Evolutionary conservation across 2,329 filamentous ascomycete species (phyloP).

Genomic region (Massarina eburnea): DNA sequence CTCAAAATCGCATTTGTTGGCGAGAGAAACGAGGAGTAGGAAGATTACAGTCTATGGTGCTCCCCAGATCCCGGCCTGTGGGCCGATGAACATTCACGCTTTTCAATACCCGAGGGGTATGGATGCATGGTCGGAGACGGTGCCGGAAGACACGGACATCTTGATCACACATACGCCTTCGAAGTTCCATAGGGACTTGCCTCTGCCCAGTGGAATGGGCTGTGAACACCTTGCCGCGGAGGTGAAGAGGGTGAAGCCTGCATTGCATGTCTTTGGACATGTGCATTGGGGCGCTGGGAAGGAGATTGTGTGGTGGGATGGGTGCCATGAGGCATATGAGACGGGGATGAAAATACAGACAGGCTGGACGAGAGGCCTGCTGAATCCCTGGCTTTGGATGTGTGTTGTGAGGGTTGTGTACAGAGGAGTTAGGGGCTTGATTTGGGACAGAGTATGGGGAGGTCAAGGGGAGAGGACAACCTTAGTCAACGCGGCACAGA

Average conservation of each 20-base stretch:
- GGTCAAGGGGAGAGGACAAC: slow-evolving; percentile 52
- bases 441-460: slow-evolving; percentile 64
- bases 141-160: slow-evolving; percentile 74
- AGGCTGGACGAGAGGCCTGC: slow-evolving; percentile 40
- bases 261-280: slow-evolving; percentile 82
- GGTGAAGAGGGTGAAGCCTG: slow-evolving; percentile 72
- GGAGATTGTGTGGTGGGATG: slow-evolving; percentile 73
- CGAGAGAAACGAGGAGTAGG: slow-evolving; percentile 40
- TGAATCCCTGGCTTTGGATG: slow-evolving; percentile 51
- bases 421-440: slow-evolving; percentile 56
- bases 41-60: slow-evolving; percentile 75
- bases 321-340: slow-evolving; percentile 71
- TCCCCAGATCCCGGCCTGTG: slow-evolving; percentile 76
- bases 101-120: slow-evolving; percentile 71
- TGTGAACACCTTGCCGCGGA: slow-evolving; percentile 72
- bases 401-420: slow-evolving; percentile 54
- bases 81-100: slow-evolving; percentile 66
- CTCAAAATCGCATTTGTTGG: slow-evolving; percentile 23
- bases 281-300: slow-evolving; percentile 74
- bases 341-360: slow-evolving; percentile 53
- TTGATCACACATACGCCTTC: slow-evolving; percentile 82
- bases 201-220: slow-evolving; percentile 63
- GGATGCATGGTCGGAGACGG: slow-evolving; percentile 71
- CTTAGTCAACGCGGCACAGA: slow-evolving; percentile 64
- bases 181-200: slow-evolving; percentile 67